phyloP scores from a whole-genome alignment of 2,329 filamentous ascomycete species.

The Podosphaera leucotricha region DNA sequence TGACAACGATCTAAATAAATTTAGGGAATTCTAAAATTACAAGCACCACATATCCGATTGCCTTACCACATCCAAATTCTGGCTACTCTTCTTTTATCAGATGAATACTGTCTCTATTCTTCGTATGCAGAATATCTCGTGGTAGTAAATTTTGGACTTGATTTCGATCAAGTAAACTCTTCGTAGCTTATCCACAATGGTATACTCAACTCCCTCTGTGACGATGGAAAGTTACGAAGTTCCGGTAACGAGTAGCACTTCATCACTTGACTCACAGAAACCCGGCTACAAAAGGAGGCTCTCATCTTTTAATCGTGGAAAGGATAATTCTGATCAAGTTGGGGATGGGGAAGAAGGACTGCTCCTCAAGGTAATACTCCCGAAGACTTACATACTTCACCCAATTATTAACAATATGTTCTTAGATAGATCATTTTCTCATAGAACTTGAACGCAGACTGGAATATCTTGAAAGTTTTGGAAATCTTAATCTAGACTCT shows the following conservation, averaged over 20 bases:
- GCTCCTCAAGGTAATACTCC: slow-evolving; percentile 26
- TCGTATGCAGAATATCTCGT: no score
- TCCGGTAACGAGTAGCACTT: slow-evolving; percentile 5
- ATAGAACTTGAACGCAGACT: slow-evolving; percentile 68
- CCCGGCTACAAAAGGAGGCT: slow-evolving; percentile 21
- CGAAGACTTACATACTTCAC: neutral
- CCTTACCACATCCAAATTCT: no score
- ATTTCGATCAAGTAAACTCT: no score
- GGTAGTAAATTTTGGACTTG: no score
- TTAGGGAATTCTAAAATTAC: no score
- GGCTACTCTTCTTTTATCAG: no score
- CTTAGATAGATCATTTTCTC: slow-evolving; percentile 54
- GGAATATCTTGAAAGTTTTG: slow-evolving; percentile 72
- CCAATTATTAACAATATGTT: neutral
- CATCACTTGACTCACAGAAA: slow-evolving; percentile 6
- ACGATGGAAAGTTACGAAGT: slow-evolving; percentile 15
- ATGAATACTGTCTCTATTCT: no score
- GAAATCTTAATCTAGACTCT: slow-evolving; percentile 60
- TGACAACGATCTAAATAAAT: no score
- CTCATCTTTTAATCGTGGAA: slow-evolving; percentile 29
- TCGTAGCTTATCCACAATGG: slow-evolving; percentile 8
- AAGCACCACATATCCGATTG: no score
- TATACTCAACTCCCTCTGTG: slow-evolving; percentile 13
- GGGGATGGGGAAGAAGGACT: slow-evolving; percentile 40
- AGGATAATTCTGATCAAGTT: slow-evolving; percentile 33